Evolutionary conservation across 257 asterid genomes (phyloP).

Genomic region (Petrea volubilis): DNA sequence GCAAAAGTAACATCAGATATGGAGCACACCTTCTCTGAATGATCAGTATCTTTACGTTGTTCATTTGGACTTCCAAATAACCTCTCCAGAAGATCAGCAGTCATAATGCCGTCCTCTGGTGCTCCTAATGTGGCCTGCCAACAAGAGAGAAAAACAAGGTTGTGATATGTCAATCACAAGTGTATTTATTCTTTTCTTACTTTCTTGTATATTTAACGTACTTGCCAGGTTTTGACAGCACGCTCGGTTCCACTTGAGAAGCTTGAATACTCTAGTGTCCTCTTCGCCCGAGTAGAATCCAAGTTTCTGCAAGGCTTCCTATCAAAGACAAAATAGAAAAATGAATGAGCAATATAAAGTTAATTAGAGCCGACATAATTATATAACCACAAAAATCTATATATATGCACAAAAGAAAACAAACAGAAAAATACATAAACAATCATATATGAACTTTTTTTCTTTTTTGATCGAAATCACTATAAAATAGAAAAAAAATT

Average conservation of each 20-base stretch:
- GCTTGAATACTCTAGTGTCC: slow-evolving; percentile 78
- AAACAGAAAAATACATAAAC: background rate
- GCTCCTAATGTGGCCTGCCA: slow-evolving; percentile 66
- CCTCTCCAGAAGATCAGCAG: slow-evolving; percentile 65
- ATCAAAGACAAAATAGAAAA: slow-evolving; percentile 23
- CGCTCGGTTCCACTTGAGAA: slow-evolving; percentile 83
- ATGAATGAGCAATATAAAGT: background rate
- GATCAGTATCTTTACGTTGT: slow-evolving; percentile 24
- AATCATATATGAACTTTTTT: no score
- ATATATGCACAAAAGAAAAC: background rate
- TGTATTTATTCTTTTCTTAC: background rate
- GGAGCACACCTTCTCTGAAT: slow-evolving; percentile 38
- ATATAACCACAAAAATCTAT: background rate
- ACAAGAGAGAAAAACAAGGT: slow-evolving; percentile 9
- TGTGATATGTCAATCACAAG: slow-evolving; percentile 12
- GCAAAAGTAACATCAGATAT: background rate
- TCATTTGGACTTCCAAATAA: slow-evolving; percentile 43
- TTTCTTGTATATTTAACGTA: slow-evolving; percentile 30
- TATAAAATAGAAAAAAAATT: no score
- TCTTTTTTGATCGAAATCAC: no score
- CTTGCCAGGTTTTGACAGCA: slow-evolving; percentile 98
- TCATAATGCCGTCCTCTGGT: slow-evolving; percentile 87
- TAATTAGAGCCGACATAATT: background rate
- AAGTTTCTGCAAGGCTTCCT: slow-evolving; percentile 78
- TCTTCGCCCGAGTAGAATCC: slow-evolving; percentile 98